Percentiles rank a stretch among this genome's conserved stretches.
phyloP scores from a whole-genome alignment of 75 land plant genomes.

The Pinus tabuliformis region DNA sequence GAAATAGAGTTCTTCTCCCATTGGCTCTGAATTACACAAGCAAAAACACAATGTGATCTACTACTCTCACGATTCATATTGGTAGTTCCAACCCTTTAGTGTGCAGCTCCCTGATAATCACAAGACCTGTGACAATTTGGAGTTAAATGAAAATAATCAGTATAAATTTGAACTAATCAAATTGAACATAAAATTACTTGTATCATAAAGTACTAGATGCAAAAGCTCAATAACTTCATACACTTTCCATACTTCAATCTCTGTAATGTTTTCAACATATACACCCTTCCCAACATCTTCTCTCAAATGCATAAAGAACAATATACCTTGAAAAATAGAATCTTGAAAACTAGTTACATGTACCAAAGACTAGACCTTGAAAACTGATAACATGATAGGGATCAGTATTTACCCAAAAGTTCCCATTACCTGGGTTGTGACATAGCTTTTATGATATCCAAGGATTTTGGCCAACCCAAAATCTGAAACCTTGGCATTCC shows the following conservation, averaged over 20 bases:
- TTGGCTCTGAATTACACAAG: slow-evolving; percentile 86
- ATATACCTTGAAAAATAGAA: background rate
- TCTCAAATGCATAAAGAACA: slow-evolving; percentile 42
- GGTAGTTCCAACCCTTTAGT: slow-evolving; percentile 92
- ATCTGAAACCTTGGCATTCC: too few relatives aligned
- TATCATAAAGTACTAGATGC: slow-evolving; percentile 31
- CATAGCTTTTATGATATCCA: too few relatives aligned
- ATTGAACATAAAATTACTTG: background rate
- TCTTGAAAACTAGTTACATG: background rate
- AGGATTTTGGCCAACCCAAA: too few relatives aligned
- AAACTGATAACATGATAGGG: too few relatives aligned
- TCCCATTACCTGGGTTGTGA: too few relatives aligned
- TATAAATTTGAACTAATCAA: background rate
- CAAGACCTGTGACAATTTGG: background rate
- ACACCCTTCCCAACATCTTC: slow-evolving; percentile 84
- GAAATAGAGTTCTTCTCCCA: slow-evolving; percentile 83
- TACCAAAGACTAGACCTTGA: background rate
- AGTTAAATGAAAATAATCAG: background rate
- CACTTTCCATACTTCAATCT: slow-evolving; percentile 66
- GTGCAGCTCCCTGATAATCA: slow-evolving; percentile 67
- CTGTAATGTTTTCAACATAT: slow-evolving; percentile 88
- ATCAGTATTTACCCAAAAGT: too few relatives aligned
- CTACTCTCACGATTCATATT: slow-evolving; percentile 98
- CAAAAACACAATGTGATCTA: slow-evolving; percentile 92
- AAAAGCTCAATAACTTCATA: slow-evolving; percentile 61